These are phyloP conservation scores for Cucumis cinereus DNA, from an alignment of 306 rosid genomes.

Conservation along the genomic window DNA sequence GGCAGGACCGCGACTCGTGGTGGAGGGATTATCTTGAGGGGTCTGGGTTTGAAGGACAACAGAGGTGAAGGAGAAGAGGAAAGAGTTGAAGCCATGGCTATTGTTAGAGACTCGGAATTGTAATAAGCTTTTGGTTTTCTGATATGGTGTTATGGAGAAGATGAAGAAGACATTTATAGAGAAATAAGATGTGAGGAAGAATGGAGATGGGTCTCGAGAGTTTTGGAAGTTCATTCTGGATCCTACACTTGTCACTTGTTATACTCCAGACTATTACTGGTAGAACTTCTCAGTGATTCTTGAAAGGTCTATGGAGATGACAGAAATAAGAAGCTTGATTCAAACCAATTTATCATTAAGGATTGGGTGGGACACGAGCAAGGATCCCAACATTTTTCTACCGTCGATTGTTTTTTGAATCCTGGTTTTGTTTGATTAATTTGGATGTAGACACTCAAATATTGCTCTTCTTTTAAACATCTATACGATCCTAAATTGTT, in stretches of 20 bases:
- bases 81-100: conserved; percentile 42
- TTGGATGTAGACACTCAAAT: too few species aligned
- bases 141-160: not conserved
- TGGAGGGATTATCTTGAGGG: conserved; percentile 6
- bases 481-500: too few species aligned
- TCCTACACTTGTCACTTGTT: not conserved
- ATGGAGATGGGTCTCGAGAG: conserved; percentile 41
- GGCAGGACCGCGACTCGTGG: conserved; percentile 23
- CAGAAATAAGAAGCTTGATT: not conserved
- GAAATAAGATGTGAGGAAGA: conserved; percentile 11
- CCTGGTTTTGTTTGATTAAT: too few species aligned
- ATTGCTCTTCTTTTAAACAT: too few species aligned
- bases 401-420: too few species aligned
- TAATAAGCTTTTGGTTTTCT: not conserved
- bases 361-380: too few species aligned
- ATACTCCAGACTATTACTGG: not conserved
- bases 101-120: not conserved
- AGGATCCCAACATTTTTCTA: too few species aligned
- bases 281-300: conserved; percentile 22
- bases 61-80: conserved; percentile 26
- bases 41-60: conserved; percentile 19
- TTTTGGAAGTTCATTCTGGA: conserved; percentile 32
- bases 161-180: conserved; percentile 28
- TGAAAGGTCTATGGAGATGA: conserved; percentile 24
- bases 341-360: too few species aligned